A percentile compares a stretch with the other conserved stretches of the same genome.
Evolutionary conservation across 1,284 basidiomycete genomes (phyloP).

Genomic region (Ceratobasidium sp.): DNA sequence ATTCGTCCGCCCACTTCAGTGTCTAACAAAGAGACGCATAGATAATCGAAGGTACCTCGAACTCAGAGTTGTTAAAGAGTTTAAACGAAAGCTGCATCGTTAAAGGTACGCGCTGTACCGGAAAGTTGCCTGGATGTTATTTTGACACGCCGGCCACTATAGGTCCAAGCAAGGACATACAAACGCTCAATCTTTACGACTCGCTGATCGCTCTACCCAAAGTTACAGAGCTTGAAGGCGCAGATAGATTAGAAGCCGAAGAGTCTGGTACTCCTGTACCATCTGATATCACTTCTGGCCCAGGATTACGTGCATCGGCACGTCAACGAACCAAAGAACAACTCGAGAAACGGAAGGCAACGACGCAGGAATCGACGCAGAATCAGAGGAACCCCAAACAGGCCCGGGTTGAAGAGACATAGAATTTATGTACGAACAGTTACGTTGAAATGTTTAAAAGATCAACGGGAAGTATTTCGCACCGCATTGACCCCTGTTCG

Average conservation of each 20-base stretch:
- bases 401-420: constrained; percentile 20
- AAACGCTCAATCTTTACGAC: constrained; percentile 71
- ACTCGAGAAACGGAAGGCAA: constrained; percentile 41
- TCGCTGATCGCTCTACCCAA: constrained; percentile 74
- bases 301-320: constrained; percentile 36
- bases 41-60: constrained; percentile 24
- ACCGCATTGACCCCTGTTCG: constrained; percentile 26
- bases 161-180: constrained; percentile 67
- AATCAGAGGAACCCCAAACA: constrained; percentile 29
- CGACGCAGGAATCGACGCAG: constrained; percentile 11
- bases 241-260: constrained; percentile 55
- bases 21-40: background rate
- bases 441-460: background rate
- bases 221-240: constrained; percentile 63
- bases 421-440: constrained; percentile 7
- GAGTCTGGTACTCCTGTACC: constrained; percentile 19
- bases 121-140: constrained; percentile 17
- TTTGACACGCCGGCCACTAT: constrained; percentile 31
- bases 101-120: constrained; percentile 9
- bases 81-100: constrained; percentile 46
- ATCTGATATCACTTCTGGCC: constrained; percentile 36
- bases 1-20: background rate
- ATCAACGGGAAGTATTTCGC: constrained; percentile 27
- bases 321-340: constrained; percentile 38
- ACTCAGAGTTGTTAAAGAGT: constrained; percentile 40